Conservation (phyloP, 345 rosid species). For the Angophora floribunda region DNA sequence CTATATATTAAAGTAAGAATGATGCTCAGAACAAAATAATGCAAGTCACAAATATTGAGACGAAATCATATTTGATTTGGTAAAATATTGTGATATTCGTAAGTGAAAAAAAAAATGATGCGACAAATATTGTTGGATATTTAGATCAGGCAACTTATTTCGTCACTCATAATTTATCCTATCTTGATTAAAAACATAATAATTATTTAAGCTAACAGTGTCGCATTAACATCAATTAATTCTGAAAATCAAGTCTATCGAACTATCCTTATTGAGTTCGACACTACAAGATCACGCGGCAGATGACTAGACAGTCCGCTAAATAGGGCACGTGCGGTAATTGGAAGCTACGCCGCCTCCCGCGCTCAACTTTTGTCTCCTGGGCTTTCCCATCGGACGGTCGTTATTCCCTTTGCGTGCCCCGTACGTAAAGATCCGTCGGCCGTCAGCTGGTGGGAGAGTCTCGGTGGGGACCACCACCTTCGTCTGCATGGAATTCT, state of each 20-base stretch:
- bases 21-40: background rate
- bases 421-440: background rate
- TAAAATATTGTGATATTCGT: background rate
- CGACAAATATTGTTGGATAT: background rate
- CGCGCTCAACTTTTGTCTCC: background rate
- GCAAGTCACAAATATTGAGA: background rate
- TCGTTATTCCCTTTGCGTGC: background rate
- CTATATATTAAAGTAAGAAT: background rate
- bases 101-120: background rate
- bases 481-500: background rate
- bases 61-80: background rate
- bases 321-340: background rate
- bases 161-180: background rate
- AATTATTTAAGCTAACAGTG: background rate
- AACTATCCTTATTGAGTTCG: background rate
- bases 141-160: background rate
- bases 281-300: background rate
- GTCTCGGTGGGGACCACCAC: background rate
- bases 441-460: background rate
- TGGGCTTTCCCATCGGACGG: background rate
- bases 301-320: background rate
- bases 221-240: background rate
- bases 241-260: background rate
- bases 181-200: background rate
- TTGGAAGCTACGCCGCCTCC: background rate